Evolutionary conservation across 2,329 filamentous ascomycete species (phyloP).

Genomic region (Kalaharituber pfeilii): DNA sequence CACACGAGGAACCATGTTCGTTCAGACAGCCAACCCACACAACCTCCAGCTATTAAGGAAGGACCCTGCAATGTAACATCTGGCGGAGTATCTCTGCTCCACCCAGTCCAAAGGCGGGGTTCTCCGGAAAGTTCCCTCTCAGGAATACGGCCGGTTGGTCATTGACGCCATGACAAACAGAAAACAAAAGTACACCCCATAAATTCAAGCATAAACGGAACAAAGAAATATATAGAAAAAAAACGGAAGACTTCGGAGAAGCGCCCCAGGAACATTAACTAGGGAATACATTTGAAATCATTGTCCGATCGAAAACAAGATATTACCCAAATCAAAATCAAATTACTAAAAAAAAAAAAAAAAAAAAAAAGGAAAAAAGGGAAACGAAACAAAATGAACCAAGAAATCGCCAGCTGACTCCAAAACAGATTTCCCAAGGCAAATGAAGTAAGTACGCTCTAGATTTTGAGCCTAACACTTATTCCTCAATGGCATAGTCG

Average conservation of each 20-base stretch:
- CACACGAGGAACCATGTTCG: no score
- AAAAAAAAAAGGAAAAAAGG: not conserved
- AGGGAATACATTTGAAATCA: no score
- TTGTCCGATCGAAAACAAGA: constrained; percentile 11
- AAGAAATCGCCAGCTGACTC: constrained; percentile 1
- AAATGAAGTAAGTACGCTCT: not conserved
- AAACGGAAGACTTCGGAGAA: constrained; percentile 15
- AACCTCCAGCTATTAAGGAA: no score
- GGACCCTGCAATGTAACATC: no score
- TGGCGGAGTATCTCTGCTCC: no score
- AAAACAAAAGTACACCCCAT: constrained; percentile 3
- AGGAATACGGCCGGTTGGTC: no score
- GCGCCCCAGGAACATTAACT: no score
- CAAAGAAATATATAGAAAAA: constrained; percentile 13
- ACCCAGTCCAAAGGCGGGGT: no score
- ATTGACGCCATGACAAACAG: no score
- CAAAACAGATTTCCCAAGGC: not conserved
- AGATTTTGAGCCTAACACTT: constrained; percentile 16
- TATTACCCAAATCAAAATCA: constrained; percentile 8
- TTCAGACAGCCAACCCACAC: no score
- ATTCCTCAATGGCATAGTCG: constrained; percentile 32
- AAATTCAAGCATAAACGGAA: constrained; percentile 6
- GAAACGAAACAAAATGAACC: not conserved
- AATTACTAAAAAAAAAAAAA: no score
- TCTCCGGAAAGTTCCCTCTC: no score